These are phyloP conservation scores for Boletus fagicola DNA, from an alignment of 768 basidiomycete genomes.

Conservation along the genomic window DNA sequence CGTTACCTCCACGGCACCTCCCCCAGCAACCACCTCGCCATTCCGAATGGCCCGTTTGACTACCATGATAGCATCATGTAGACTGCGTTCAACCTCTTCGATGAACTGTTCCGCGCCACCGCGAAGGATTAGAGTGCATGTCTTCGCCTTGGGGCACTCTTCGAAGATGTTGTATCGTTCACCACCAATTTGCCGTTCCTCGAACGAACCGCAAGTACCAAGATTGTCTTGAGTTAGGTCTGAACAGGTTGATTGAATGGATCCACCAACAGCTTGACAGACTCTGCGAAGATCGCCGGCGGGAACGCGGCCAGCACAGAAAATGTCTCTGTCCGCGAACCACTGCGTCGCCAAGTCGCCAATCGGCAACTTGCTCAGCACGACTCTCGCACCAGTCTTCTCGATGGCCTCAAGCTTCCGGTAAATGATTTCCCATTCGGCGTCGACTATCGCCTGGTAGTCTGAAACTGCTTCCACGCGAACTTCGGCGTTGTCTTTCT, in stretches of 20 bases:
- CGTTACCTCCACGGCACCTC: constrained; percentile 91
- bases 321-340: constrained; percentile 98
- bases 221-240: constrained; percentile 90
- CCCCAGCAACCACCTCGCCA: constrained; percentile 95
- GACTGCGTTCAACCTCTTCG: constrained; percentile 93
- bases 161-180: constrained; percentile 96
- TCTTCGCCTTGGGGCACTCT: constrained; percentile 90
- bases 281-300: constrained; percentile 90
- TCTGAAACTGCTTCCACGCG: constrained; percentile 95
- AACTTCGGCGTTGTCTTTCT: constrained; percentile 99
- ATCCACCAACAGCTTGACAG: constrained; percentile 93
- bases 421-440: constrained; percentile 99
- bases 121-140: constrained; percentile 89
- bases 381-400: constrained; percentile 94
- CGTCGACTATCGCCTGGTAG: constrained; percentile 99
- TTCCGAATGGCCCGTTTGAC: constrained; percentile 96
- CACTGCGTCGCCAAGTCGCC: constrained; percentile 98
- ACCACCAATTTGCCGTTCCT: constrained; percentile 94
- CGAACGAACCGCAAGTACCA: constrained; percentile 89
- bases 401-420: constrained; percentile 95
- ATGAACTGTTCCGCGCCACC: constrained; percentile 99
- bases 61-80: constrained; percentile 99
- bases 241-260: constrained; percentile 91
- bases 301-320: constrained; percentile 95
- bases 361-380: constrained; percentile 96